Base-by-base conservation (phyloP, 805 yeast genomes). In the Schizosaccharomyces cryophilus region DNA sequence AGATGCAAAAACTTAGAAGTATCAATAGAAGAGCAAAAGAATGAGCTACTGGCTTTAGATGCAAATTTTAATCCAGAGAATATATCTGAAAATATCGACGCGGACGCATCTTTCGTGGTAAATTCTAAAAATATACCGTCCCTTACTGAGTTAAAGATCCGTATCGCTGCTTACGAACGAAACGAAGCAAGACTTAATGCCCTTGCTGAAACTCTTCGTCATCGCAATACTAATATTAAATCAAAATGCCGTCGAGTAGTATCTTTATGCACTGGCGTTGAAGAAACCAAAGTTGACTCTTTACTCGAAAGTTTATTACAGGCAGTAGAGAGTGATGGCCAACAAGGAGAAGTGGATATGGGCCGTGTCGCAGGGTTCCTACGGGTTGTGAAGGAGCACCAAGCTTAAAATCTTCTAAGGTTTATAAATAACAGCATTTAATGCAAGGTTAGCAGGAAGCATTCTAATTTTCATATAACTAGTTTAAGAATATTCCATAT, bases 81-180 rank as follows among this genome's bases (percentile, higher is more conserved):
- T 19, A 11, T 55, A 26, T 6, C 29, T 30, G 40, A 19, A 4
- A 55, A 5, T 55, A 15, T 24, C n/a, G 90, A 85, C 70, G 90
- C 95, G 0, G 96, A 89, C 71, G 90, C 86, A 67, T 95, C 96
- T n/a, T 90, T 87, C 71, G 77, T 84, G 59, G 78, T 87, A 11
- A 75, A 78, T 11, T 17, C 58, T 24, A 35, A 29, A 17, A 60
- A 54, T n/a, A 54, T 17, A 13, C 48, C 61, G 26, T 51, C 59
- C n/a, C 40, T 42, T n/a, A 15, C 62, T 24, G 30, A 47, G 13
- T 31, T 26, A 55, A 31, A 80, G 62, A 96, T 96, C 0, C 75
- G 96, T 54, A 80, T 90, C 54, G 77, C 78, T 58, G 95, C 96
- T 1, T 90, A 90, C 71, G 76, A 78, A 62, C 78, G 79, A 65